A percentile compares a stretch with the other conserved stretches of the same genome.
Evolutionary conservation across 768 basidiomycete genomes (phyloP).

Genomic region (Tremella mesenterica): DNA sequence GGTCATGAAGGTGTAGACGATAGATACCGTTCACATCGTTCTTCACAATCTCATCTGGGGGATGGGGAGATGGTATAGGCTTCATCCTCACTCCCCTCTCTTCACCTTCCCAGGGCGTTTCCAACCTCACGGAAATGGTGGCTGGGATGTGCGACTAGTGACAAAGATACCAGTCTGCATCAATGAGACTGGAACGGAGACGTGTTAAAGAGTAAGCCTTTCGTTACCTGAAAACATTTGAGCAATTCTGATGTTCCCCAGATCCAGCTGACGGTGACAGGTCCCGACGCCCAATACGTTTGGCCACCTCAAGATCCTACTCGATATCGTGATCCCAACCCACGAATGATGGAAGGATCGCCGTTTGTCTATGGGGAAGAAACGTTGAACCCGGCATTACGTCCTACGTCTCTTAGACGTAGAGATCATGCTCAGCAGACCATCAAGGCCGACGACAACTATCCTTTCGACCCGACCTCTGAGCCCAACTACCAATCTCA

Average conservation of each 20-base stretch:
- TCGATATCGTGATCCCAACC: slow-evolving; percentile 27
- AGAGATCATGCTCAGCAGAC: not conserved
- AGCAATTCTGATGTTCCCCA: not conserved
- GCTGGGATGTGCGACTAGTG: too few relatives aligned
- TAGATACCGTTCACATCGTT: not conserved
- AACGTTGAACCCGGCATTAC: slow-evolving; percentile 64
- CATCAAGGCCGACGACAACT: too few relatives aligned
- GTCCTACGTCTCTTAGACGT: slow-evolving; percentile 49
- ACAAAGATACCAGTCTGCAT: too few relatives aligned
- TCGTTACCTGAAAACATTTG: too few relatives aligned
- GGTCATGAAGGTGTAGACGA: not conserved
- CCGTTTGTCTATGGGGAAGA: slow-evolving; percentile 75
- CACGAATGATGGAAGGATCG: slow-evolving; percentile 40
- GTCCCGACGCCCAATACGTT: slow-evolving; percentile 43
- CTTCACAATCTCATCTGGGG: too few relatives aligned
- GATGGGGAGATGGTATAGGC: too few relatives aligned
- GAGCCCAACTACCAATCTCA: slow-evolving; percentile 11
- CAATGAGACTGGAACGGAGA: too few relatives aligned
- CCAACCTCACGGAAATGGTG: too few relatives aligned
- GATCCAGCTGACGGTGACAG: slow-evolving; percentile 31
- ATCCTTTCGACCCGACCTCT: too few relatives aligned
- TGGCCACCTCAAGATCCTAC: slow-evolving; percentile 73
- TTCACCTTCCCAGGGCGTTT: too few relatives aligned
- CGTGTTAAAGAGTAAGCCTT: too few relatives aligned
- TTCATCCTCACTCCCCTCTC: too few relatives aligned